These are phyloP conservation scores for Cruciata laevipes DNA, from an alignment of 257 asterid species.

Conservation along the genomic window DNA sequence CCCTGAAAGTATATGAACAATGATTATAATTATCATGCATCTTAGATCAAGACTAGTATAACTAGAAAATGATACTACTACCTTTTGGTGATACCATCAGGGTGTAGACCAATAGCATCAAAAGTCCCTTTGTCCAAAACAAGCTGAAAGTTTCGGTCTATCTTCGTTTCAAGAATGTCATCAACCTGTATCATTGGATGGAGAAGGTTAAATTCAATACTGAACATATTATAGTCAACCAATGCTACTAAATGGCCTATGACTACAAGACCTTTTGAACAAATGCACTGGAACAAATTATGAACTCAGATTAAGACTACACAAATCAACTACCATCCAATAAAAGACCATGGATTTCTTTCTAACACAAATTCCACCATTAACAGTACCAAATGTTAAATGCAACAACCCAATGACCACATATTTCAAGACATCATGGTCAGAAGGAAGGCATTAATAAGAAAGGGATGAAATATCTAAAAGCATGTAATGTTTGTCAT, in stretches of 20 bases:
- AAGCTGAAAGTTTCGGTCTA: conserved; percentile 75
- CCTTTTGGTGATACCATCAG: conserved; percentile 95
- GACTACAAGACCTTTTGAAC: not conserved
- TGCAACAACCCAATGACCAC: not conserved
- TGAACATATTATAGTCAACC: not conserved
- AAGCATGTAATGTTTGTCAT: not conserved
- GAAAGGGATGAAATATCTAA: not conserved
- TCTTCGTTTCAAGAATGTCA: conserved; percentile 83
- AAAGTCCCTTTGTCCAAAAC: conserved; percentile 90
- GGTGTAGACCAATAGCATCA: conserved; percentile 97
- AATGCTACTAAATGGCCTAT: not conserved
- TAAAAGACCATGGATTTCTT: not conserved
- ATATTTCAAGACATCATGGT: not conserved
- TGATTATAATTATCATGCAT: not conserved
- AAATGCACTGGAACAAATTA: not conserved
- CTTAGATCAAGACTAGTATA: not conserved
- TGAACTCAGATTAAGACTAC: not conserved
- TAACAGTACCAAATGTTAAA: not conserved
- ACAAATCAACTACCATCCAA: conserved; percentile 1
- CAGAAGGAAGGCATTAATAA: not conserved
- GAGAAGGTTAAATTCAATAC: conserved; percentile 12
- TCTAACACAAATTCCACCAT: not conserved
- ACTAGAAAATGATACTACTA: conserved; percentile 14
- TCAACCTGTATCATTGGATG: conserved; percentile 55
- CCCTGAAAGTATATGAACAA: conserved; percentile 34